Percentiles rank a stretch among this genome's conserved stretches.
Conservation (phyloP, 2,329 filamentous ascomycete species). For the Coniochaeta sp. region DNA sequence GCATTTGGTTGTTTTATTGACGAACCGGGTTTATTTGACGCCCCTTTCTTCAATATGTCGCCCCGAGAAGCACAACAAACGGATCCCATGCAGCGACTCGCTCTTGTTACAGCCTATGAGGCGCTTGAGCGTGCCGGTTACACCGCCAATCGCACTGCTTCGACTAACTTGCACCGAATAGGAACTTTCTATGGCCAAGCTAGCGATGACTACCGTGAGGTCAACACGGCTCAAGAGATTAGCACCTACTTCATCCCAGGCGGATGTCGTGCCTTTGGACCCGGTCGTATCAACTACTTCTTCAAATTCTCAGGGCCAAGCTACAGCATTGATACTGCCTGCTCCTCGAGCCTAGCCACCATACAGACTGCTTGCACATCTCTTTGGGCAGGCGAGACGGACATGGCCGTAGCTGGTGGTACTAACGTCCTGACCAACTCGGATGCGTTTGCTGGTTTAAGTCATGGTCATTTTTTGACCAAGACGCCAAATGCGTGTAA, state of each 20-base stretch:
- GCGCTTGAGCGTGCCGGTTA: constrained; percentile 71
- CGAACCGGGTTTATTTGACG: constrained; percentile 66
- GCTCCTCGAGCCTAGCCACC: constrained; percentile 28
- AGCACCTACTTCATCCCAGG: constrained; percentile 48
- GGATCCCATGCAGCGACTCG: constrained; percentile 69
- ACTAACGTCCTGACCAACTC: constrained; percentile 59
- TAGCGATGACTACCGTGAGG: constrained; percentile 71
- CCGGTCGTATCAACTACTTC: constrained; percentile 39
- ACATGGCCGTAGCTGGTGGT: constrained; percentile 59
- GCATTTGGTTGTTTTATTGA: constrained; percentile 63
- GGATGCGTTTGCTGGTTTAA: constrained; percentile 56
- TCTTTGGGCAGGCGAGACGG: constrained; percentile 56
- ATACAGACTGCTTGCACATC: constrained; percentile 47
- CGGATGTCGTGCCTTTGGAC: constrained; percentile 39
- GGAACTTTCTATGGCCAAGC: constrained; percentile 72
- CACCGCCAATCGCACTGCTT: constrained; percentile 58
- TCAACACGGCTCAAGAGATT: constrained; percentile 64
- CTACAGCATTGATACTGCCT: constrained; percentile 31
- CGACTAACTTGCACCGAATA: constrained; percentile 50
- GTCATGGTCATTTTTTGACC: constrained; percentile 58
- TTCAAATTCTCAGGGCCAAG: constrained; percentile 31
- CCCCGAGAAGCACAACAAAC: constrained; percentile 68
- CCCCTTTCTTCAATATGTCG: constrained; percentile 77
- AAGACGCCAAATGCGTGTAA: constrained; percentile 21
- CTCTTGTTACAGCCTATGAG: constrained; percentile 69